Base-by-base conservation (phyloP, 2,329 filamentous ascomycete species). In the Colletotrichum musicola region DNA sequence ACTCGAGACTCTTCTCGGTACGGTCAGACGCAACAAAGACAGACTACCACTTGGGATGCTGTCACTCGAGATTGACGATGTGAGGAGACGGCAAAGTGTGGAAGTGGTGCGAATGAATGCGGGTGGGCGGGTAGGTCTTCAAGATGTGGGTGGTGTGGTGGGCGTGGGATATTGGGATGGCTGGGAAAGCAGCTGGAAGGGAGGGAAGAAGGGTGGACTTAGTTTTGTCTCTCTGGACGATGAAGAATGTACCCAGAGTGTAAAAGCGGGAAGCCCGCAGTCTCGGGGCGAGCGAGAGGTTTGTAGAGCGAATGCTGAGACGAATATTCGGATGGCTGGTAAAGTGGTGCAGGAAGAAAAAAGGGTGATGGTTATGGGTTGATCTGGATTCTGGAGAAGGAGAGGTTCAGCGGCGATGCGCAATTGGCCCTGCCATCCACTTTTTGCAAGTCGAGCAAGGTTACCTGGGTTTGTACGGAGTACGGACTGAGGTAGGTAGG, bases 261-360 rank as follows among this genome's bases (percentile, higher is more conserved):
- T 59, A 56, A 53, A 51, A 35, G 58, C 56, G 51, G 49, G 40
- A 60, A 55, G 50, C 62, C 62, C 65, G 63, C 46, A 54, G 46
- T 18, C 27, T 71, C 55, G 58, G 64, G 30, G 40, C 16, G 42
- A 25, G 40, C 53, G 47, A 61, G 47, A 64, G 49, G 65, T 68
- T 64, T 68, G 49, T 55, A 67, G 59, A 62, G 35, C n/a, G 56
- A 46, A 42, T 62, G 38, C 58, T 62, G 57, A 66, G 53, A 63
- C 63, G 68, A 71, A 63, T 72, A 73, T 73, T 69, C 60, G 57
- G 71, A 71, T 73, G 68, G 71, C 72, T 72, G 71, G 71, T 61
- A 68, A 63, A 38, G 30, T 55, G 58, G 40, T 56, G 14, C n/a
- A 56, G 60, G 53, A 57, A 60, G 59, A 42, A 49, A 42, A 51